Conservation (phyloP, 2,329 filamentous ascomycete genomes). For the Ophiocordyceps camponoti-floridani region DNA sequence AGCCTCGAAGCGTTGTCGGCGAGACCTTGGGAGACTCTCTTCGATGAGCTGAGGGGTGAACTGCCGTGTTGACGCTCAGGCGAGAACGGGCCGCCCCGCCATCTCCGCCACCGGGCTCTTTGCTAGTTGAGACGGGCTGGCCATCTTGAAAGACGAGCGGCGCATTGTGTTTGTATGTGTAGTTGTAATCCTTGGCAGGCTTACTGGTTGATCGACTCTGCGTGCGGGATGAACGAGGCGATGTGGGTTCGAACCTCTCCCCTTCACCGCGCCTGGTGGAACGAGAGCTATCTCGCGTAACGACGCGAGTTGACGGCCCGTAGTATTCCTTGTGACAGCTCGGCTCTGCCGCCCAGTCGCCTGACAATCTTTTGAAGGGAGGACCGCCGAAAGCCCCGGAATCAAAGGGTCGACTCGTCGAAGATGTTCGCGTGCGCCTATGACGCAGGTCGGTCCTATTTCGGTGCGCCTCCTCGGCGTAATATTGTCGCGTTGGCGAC, state of each 20-base stretch:
- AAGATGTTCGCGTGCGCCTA: conserved; percentile 9
- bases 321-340: conserved; percentile 9
- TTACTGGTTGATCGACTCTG: conserved; percentile 22
- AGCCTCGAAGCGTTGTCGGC: conserved; percentile 7
- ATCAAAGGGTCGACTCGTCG: conserved; percentile 7
- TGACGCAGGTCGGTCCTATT: conserved; percentile 8
- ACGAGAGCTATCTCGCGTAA: conserved; percentile 15
- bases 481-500: conserved; percentile 14
- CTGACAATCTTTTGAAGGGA: conserved; percentile 12
- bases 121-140: conserved; percentile 6
- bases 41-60: conserved; percentile 12
- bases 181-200: conserved; percentile 11
- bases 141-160: conserved; percentile 18
- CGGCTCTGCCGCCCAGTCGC: conserved; percentile 13
- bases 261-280: conserved; percentile 8
- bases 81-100: conserved; percentile 11
- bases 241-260: conserved; percentile 5
- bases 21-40: conserved; percentile 3
- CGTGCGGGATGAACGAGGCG: conserved; percentile 7
- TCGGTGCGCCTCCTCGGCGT: conserved; percentile 10
- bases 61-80: conserved; percentile 16
- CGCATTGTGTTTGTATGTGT: conserved; percentile 13
- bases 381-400: conserved; percentile 10
- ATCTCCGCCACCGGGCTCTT: conserved; percentile 7
- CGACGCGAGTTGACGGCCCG: conserved; percentile 8